phyloP scores from a whole-genome alignment of 495 filamentous ascomycete genomes.

The Achaetomiella virescens region DNA sequence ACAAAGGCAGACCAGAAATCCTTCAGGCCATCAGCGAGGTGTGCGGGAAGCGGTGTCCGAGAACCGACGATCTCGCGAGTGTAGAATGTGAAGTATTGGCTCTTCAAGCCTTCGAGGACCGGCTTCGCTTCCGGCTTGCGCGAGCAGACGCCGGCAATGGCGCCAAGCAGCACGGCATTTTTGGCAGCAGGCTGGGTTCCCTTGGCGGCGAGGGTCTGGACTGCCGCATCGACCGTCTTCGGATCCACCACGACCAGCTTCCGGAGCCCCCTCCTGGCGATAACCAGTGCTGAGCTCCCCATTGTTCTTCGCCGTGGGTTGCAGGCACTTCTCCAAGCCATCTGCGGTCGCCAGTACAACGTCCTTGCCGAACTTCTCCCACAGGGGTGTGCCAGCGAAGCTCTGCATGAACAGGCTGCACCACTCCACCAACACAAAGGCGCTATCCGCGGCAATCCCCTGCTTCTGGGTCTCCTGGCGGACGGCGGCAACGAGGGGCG shows the following conservation, averaged over 20 bases:
- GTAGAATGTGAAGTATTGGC: slow-evolving; percentile 71
- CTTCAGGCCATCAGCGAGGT: slow-evolving; percentile 65
- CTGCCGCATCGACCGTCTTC: slow-evolving; percentile 54
- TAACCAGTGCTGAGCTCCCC: slow-evolving; percentile 59
- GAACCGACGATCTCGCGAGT: slow-evolving; percentile 79
- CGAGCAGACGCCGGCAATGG: slow-evolving; percentile 77
- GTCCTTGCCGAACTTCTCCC: slow-evolving; percentile 61
- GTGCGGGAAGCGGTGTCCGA: slow-evolving; percentile 58
- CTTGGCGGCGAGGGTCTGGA: slow-evolving; percentile 61
- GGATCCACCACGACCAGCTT: slow-evolving; percentile 57
- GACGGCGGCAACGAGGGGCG: slow-evolving; percentile 52
- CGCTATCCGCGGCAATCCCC: slow-evolving; percentile 67
- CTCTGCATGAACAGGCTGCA: slow-evolving; percentile 67
- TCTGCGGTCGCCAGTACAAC: slow-evolving; percentile 56
- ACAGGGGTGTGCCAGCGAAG: slow-evolving; percentile 45
- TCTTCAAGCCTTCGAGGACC: slow-evolving; percentile 57
- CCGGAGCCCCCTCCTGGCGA: slow-evolving; percentile 67
- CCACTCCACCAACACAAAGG: slow-evolving; percentile 90
- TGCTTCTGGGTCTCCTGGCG: slow-evolving; percentile 63
- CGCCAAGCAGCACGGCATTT: slow-evolving; percentile 73
- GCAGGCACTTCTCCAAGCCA: slow-evolving; percentile 70
- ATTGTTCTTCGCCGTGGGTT: slow-evolving; percentile 53
- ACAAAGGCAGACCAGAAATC: slow-evolving; percentile 80
- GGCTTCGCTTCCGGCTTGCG: slow-evolving; percentile 54
- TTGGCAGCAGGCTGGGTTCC: slow-evolving; percentile 52